Evolutionary conservation across 306 rosid species (phyloP), one percentile per base, ranked within the genome.

Genomic region (Rubus parviflorus): DNA sequence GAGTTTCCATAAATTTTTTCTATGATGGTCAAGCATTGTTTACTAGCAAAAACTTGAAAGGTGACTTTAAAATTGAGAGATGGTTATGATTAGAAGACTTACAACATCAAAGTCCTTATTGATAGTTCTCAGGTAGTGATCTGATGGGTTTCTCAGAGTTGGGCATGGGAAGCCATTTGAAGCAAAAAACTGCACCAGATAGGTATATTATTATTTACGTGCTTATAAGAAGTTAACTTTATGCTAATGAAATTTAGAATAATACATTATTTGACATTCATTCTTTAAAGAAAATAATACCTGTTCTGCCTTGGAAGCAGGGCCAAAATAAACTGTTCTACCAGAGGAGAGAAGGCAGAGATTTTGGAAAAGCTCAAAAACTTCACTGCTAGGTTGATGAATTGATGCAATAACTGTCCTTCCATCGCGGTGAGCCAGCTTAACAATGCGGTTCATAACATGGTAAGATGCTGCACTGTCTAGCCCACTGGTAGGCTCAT

Each of bases 401-500:
- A 89, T 84, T 41, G 97, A 88, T 11, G 85, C 80, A 72, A 92
- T 61, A 17, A 92, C 81, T 7, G 94, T 89, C 73, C 89, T 86
- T 70, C 85, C 85, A 51, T 84, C 92, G 0, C 74, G 82, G 25
- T 8, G 75, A 22, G 86, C 87, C 8, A 89, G 71, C 10, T 75
- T 75, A 3, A 81, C 81, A 65, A 88, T 87, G 48, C 89, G 76
- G 14, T 81, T 89, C 91, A 89, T 85, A 8, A 92, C 96, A 76
- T 90, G 85, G 51, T 78, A 92, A 9, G 97, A 87, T 56, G 92
- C 92, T 10, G 96, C 93, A 57, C 91, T 90, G 22, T 92, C 97
- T 5, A 90, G 90, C 0, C 97, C 96, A 66, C 92, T 90, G 0
- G 96, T 92, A 11, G 96, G 97, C 75, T 92, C 96, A 63, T 92